phyloP scores from a whole-genome alignment of 305 asterid genomes.

The Stenogyne calaminthoides region DNA sequence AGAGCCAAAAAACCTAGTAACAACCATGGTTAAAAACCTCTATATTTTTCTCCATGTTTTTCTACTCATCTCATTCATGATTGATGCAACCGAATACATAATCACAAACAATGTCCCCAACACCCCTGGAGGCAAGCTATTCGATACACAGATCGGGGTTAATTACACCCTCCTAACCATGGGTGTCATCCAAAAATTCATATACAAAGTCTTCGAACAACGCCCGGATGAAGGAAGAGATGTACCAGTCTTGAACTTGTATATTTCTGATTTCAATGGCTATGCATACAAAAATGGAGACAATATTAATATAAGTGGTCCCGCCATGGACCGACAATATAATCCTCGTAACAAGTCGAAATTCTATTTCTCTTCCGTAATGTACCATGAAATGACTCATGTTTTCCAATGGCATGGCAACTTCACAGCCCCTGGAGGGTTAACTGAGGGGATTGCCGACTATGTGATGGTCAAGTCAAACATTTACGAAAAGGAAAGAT shows the following conservation, averaged over 20 bases:
- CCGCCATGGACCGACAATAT: not conserved
- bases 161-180: not conserved
- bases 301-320: constrained; percentile 24
- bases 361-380: not conserved
- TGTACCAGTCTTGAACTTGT: not conserved
- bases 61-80: not conserved
- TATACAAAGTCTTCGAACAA: not conserved
- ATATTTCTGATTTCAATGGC: constrained; percentile 20
- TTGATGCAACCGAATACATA: not conserved
- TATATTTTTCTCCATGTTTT: not conserved
- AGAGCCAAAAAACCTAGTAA: too few species aligned
- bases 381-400: constrained; percentile 24
- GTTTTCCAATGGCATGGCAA: constrained; percentile 39
- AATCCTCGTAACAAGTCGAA: not conserved
- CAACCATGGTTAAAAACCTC: not conserved
- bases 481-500: constrained; percentile 27
- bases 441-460: constrained; percentile 52
- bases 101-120: constrained; percentile 22
- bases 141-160: constrained; percentile 10
- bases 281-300: not conserved
- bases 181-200: not conserved
- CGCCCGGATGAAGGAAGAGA: not conserved
- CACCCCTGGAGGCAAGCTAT: constrained; percentile 11
- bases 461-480: constrained; percentile 53
- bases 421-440: constrained; percentile 27